Percentiles rank a stretch among this genome's conserved stretches.
These are phyloP conservation scores for Blastocrithidia nonstop DNA, from an alignment of 208 protist species.

Conservation along the genomic window DNA sequence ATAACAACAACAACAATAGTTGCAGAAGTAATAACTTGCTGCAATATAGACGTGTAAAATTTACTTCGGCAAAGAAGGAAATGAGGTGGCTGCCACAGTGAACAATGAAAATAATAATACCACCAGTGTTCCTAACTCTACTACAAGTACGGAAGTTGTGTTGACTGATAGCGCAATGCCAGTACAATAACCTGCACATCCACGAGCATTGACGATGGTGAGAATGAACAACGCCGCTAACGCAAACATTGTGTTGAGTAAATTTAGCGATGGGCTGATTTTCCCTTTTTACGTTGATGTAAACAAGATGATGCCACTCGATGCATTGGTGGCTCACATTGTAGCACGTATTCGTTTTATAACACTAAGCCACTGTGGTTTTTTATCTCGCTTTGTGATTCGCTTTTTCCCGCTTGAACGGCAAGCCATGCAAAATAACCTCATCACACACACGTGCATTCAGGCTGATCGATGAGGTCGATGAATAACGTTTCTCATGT, in stretches of 20 bases:
- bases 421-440: constrained; percentile 47
- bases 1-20: too few species aligned
- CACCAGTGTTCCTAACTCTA: too few species aligned
- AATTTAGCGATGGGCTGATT: constrained; percentile 16
- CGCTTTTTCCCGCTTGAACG: constrained; percentile 63
- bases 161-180: too few species aligned
- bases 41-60: too few species aligned
- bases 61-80: too few species aligned
- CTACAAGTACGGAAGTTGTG: too few species aligned
- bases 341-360: constrained; percentile 69
- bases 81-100: too few species aligned
- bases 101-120: too few species aligned
- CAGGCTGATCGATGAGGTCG: constrained; percentile 64
- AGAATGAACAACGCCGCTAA: neutral
- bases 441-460: constrained; percentile 73
- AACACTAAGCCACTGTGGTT: constrained; percentile 74
- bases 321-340: constrained; percentile 45
- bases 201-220: neutral
- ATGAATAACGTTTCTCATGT: constrained; percentile 72
- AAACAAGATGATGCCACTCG: constrained; percentile 36
- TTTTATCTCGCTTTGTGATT: constrained; percentile 61
- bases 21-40: too few species aligned
- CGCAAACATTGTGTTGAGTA: too few species aligned
- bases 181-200: too few species aligned
- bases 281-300: constrained; percentile 79